These are phyloP conservation scores for Diaporthe vaccinii DNA, from an alignment of 2,329 filamentous ascomycete species.

Conservation along the genomic window DNA sequence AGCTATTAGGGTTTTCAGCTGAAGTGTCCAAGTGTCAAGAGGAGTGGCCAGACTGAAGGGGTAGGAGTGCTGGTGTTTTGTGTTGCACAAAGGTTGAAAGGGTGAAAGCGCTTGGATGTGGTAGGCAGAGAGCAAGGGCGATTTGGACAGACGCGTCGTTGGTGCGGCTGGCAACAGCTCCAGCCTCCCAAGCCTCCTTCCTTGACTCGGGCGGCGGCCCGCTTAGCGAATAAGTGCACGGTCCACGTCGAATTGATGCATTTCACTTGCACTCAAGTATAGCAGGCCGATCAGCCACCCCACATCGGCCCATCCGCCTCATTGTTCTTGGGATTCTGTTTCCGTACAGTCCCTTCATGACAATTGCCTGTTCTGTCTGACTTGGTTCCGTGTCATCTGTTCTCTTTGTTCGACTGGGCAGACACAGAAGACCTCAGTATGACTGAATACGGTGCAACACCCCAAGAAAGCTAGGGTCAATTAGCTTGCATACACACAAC, in stretches of 20 bases:
- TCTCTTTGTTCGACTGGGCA: too few relatives aligned
- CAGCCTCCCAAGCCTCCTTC: not conserved
- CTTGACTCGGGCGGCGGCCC: not conserved
- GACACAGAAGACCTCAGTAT: not conserved
- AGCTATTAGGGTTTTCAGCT: too few relatives aligned
- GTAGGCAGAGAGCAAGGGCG: not conserved
- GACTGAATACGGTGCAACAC: not conserved
- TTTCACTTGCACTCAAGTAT: not conserved
- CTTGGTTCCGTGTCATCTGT: too few relatives aligned
- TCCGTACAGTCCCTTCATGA: not conserved
- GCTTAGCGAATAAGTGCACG: not conserved
- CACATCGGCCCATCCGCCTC: too few relatives aligned
- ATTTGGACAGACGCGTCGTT: not conserved
- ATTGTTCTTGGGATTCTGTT: not conserved
- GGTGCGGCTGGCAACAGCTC: constrained; percentile 1
- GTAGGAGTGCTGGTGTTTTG: not conserved
- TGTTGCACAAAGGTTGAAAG: not conserved
- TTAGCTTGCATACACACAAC: not conserved
- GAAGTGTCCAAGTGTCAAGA: not conserved
- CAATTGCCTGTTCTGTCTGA: too few relatives aligned
- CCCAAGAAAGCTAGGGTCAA: too few relatives aligned
- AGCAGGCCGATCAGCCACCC: too few relatives aligned
- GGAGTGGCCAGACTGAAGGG: not conserved
- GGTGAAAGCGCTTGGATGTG: not conserved
- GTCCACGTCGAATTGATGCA: not conserved